Evolutionary conservation across 148 eudicot species (phyloP), one percentile per base, ranked within the genome.

Genomic region (Fagopyrum homotropicum): DNA sequence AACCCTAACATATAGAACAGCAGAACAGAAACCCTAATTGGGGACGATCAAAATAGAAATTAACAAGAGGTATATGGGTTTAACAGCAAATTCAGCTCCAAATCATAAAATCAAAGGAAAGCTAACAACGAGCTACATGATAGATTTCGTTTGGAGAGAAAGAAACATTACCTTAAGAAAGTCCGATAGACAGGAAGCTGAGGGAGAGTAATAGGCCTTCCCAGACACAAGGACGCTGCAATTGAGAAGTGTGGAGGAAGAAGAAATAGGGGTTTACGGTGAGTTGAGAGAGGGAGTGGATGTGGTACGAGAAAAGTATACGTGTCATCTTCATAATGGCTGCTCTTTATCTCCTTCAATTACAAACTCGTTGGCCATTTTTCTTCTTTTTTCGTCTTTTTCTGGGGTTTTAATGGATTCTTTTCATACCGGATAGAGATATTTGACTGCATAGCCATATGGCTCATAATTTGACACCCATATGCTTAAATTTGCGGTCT

Each of bases 221-320:
- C 59, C 66, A 9, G 51, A 12, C 48, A 35, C 45, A n/a, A n/a
- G 16, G 40, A 64, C n/a, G 69, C 17, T 10, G 69, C 69, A 17
- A 66, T 43, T 66, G 71, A 66, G 71, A 66, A 43, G 9, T 17
- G 76, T 46, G 29, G 72, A 75, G 72, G 19, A 35, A 46, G 19
- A 35, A 46, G 63, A 71, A 60, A 35, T 40, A 10, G 61, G 60
- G 69, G 64, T 6, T 78, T 9, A 29, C 44, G 60, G 72, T 15
- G 81, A 10, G 69, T 61, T 75, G 75, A 35, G 54, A 75, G 73
- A 77, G 73, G 78, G 70, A 71, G 45, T 76, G 84, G 84, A 78
- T 82, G 84, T 82, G 84, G 84, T 73, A 55, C 68, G 43, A 61
- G 75, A 78, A 73, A 66, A 0, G 66, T 49, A 72, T 78, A 82